Conservation (phyloP, 2,329 filamentous ascomycete genomes). For the Sarocladium strictum region DNA sequence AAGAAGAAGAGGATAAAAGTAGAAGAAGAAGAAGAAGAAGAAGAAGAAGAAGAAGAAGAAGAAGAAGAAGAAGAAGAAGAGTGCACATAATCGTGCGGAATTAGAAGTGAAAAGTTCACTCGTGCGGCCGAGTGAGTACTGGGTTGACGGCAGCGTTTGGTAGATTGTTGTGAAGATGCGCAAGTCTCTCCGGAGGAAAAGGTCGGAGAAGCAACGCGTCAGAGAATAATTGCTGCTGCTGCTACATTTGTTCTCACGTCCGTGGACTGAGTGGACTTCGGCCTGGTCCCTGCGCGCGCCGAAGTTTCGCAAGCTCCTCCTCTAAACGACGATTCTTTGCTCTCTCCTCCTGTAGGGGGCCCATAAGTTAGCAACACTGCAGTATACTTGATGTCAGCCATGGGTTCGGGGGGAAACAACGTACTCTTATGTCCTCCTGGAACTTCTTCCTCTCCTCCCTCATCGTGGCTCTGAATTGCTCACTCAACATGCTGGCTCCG, state of each 20-base stretch:
- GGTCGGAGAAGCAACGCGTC: too few relatives aligned
- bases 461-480: conserved; percentile 51
- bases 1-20: too few relatives aligned
- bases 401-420: conserved; percentile 15
- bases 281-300: conserved; percentile 34
- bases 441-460: conserved; percentile 52
- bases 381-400: background rate
- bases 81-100: too few relatives aligned
- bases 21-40: too few relatives aligned
- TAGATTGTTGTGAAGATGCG: too few relatives aligned
- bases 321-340: conserved; percentile 40
- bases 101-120: too few relatives aligned
- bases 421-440: conserved; percentile 47
- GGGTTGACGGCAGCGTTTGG: too few relatives aligned
- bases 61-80: too few relatives aligned
- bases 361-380: background rate
- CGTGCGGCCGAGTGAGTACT: too few relatives aligned
- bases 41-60: too few relatives aligned
- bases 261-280: conserved; percentile 38
- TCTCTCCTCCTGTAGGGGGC: conserved; percentile 46
- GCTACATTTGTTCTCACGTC: background rate
- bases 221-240: too few relatives aligned
- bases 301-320: conserved; percentile 42
- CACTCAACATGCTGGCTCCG: conserved; percentile 47
- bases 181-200: too few relatives aligned